Base-by-base conservation (phyloP, 768 basidiomycete species). In the Leccinum obscurum region DNA sequence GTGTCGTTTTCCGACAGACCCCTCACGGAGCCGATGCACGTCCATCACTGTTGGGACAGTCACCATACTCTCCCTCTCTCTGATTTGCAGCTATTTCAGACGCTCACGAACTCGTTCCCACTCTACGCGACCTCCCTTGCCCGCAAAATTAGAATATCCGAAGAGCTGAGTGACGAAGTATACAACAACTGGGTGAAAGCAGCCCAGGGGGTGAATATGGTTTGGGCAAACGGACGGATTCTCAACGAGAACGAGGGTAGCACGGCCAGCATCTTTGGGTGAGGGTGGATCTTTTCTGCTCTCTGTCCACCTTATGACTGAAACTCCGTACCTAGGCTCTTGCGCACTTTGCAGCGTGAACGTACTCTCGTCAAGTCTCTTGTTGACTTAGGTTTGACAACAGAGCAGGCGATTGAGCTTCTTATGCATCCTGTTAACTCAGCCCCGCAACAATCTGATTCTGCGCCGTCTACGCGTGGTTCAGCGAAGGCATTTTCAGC, bases 61-160 rank as follows among this genome's bases (percentile, higher is more conserved):
- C 68, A 58, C 17, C 55, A 41, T 49, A 15, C 17, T n/a, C 9
- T 49, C n/a, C 56, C 65, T 9, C 62, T 63, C 39, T 62, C 74
- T 6, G 59, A 60, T 17, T 35, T 62, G 4, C 51, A 32, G 15
- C 20, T 74, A 0, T 80, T 97, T 37, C 82, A 79, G 51, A 80
- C 84, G 14, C 82, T 98, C 22, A 81, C 91, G 0, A 91, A 95
- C 68, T 88, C 95, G 73, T 96, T 98, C 76, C 95, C 96, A 0
- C 89, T 85, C 70, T 96, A 95, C 68, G 87, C 88, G 1, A 80
- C 86, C 1, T 78, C 87, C 3, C 78, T 97, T 32, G 83, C 90
- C 0, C 85, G 93, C 3, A 86, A 88, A 59, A 84, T 94, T 48
- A 66, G 76, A 2, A 75, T 84, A 3, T 82, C 84, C 59, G 70